These are phyloP conservation scores for Penicillium sp. DNA, from an alignment of 2,329 filamentous ascomycete species.

Conservation along the genomic window DNA sequence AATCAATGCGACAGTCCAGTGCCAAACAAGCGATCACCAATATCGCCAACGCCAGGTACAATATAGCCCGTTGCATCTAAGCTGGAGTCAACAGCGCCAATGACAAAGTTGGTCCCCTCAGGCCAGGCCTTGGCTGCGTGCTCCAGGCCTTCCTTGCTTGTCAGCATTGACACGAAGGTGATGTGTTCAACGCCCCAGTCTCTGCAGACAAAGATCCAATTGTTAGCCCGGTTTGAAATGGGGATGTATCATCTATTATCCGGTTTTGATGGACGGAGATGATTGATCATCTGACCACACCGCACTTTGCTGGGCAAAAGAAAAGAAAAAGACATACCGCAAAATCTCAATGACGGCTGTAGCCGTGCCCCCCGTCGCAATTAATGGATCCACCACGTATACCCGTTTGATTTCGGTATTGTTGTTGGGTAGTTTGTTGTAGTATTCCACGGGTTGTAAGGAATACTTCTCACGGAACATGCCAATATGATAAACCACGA, in stretches of 20 bases:
- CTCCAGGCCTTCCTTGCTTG: conserved; percentile 19
- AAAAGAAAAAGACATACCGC: conserved; percentile 17
- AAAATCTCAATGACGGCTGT: conserved; percentile 24
- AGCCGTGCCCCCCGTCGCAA: conserved; percentile 26
- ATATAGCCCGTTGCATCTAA: conserved; percentile 26
- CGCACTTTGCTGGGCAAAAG: background rate
- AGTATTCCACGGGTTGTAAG: conserved; percentile 27
- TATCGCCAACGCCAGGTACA: conserved; percentile 26
- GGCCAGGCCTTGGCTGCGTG: conserved; percentile 23
- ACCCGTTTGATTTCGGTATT: conserved; percentile 22
- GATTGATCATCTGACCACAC: conserved; percentile 7
- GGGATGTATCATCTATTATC: background rate
- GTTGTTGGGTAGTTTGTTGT: conserved; percentile 27
- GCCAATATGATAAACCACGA: conserved; percentile 26
- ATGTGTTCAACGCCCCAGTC: conserved; percentile 26
- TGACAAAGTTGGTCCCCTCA: conserved; percentile 23
- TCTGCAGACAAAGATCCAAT: conserved; percentile 8
- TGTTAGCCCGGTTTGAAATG: background rate
- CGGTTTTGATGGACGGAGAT: background rate
- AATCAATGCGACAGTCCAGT: conserved; percentile 16
- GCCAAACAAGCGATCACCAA: conserved; percentile 27
- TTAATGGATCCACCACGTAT: conserved; percentile 25
- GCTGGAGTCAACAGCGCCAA: conserved; percentile 22
- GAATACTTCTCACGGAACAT: conserved; percentile 25
- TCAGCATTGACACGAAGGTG: conserved; percentile 25